A percentile compares a stretch with the other conserved stretches of the same genome.
phyloP scores from a whole-genome alignment of 306 rosid genomes.

The Cyclanthera cordifolia region DNA sequence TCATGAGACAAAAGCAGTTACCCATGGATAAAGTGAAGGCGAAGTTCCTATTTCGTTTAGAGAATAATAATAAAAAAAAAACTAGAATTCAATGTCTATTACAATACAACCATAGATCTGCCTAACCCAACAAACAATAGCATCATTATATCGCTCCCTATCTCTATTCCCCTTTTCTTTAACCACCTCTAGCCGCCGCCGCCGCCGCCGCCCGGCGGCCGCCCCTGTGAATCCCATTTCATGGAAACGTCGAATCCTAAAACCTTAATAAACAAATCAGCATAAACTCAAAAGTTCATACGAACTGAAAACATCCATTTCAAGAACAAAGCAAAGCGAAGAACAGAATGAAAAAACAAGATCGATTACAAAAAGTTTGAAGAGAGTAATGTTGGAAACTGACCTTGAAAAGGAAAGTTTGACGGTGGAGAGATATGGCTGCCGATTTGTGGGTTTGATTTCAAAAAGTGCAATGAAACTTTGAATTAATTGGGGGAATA shows the following conservation, averaged over 20 bases:
- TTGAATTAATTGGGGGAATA: no score
- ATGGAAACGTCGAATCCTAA: background rate
- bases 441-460: background rate
- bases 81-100: background rate
- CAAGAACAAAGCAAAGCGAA: background rate
- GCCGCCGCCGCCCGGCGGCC: background rate
- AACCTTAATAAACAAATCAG: background rate
- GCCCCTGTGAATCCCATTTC: background rate
- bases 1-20: no score
- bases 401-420: conserved; percentile 1
- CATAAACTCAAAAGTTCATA: background rate
- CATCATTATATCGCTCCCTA: background rate
- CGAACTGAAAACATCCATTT: background rate
- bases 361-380: background rate
- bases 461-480: background rate
- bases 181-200: conserved; percentile 1
- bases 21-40: no score
- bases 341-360: background rate
- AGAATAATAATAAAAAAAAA: no score
- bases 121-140: background rate
- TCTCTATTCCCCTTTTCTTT: background rate
- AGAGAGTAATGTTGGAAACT: background rate
- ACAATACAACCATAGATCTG: background rate
- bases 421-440: background rate
- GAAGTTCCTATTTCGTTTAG: no score